A percentile compares a stretch with the other conserved stretches of the same genome.
Evolutionary conservation across 805 yeast species (phyloP).

Genomic region (Kodamaea lidongshanica): DNA sequence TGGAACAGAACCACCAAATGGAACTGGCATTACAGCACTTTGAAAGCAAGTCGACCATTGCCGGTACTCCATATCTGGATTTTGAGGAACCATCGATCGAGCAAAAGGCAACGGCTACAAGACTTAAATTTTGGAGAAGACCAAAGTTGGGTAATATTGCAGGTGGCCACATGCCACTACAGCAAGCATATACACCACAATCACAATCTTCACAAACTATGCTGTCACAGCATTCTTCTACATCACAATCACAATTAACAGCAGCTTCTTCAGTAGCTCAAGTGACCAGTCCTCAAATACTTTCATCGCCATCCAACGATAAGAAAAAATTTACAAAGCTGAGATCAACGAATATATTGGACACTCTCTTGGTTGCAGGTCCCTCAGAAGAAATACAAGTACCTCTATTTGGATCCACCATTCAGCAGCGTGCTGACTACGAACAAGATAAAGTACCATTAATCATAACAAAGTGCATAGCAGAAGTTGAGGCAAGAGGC

Average conservation of each 20-base stretch:
- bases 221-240: constrained; percentile 5
- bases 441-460: constrained; percentile 66
- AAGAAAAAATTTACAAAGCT: constrained; percentile 31
- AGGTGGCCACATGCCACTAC: constrained; percentile 1
- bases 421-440: constrained; percentile 54
- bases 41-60: constrained; percentile 4
- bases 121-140: constrained; percentile 41
- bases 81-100: constrained; percentile 13
- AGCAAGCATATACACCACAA: constrained; percentile 4
- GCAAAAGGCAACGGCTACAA: constrained; percentile 37
- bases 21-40: constrained; percentile 8
- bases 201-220: constrained; percentile 7
- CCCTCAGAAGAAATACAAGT: constrained; percentile 11
- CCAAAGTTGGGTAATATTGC: constrained; percentile 26
- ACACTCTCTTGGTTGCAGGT: constrained; percentile 21
- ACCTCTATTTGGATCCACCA: constrained; percentile 44
- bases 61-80: constrained; percentile 12
- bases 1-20: constrained; percentile 18
- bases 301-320: background rate
- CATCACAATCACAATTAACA: constrained; percentile 1
- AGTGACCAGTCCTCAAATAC: constrained; percentile 1
- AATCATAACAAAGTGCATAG: constrained; percentile 63
- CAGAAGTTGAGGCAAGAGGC: constrained; percentile 74
- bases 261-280: constrained; percentile 3
- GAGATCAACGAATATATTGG: constrained; percentile 43